phyloP scores from a whole-genome alignment of 108 stramenopile genomes.

The Nitzschia sp. region DNA sequence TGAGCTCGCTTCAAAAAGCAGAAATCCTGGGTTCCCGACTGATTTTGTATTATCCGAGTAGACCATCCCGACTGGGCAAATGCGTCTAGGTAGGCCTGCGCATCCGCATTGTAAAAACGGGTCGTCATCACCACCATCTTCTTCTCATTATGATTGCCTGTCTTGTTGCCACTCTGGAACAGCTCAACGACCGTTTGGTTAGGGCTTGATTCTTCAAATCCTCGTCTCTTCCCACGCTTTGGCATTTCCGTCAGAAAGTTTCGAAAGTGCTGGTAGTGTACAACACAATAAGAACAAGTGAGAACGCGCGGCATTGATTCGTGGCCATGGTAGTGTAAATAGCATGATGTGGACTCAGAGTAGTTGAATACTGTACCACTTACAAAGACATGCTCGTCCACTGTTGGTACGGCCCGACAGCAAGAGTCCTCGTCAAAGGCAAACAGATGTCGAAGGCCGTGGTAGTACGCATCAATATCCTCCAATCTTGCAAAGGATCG shows the following conservation, averaged over 20 bases:
- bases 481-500: background rate
- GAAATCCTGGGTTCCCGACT: conserved; percentile 53
- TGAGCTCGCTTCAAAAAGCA: conserved; percentile 49
- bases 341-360: too few species aligned
- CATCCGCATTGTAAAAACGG: conserved; percentile 21
- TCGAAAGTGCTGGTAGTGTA: background rate
- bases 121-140: conserved; percentile 34
- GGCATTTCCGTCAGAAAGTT: background rate
- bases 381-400: background rate
- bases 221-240: background rate
- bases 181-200: conserved; percentile 31
- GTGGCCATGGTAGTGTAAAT: too few species aligned
- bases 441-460: background rate
- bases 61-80: conserved; percentile 31
- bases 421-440: background rate
- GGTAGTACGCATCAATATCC: background rate
- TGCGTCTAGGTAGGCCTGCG: conserved; percentile 28
- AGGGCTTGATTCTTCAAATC: conserved; percentile 51
- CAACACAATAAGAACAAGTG: too few species aligned
- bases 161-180: conserved; percentile 40
- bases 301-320: too few species aligned
- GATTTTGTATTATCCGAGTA: conserved; percentile 35
- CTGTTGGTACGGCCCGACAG: background rate
- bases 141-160: background rate
- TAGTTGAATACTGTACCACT: too few species aligned